A percentile compares a stretch with the other conserved stretches of the same genome.
Conservation (phyloP, 495 filamentous ascomycete genomes). For the Neurospora sp. region DNA sequence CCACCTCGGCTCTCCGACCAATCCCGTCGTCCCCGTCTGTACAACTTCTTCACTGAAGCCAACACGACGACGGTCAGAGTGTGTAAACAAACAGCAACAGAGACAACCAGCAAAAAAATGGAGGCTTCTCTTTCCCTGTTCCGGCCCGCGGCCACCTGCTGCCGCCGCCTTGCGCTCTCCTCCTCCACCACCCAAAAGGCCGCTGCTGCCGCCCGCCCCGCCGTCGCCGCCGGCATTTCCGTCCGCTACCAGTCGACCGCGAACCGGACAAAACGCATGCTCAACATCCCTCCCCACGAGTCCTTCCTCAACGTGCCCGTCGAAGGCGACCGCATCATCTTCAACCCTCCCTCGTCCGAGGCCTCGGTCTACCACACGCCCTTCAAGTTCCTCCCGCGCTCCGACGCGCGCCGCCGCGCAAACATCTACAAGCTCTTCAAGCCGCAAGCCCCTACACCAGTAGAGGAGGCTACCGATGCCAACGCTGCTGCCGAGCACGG, state of each 20-base stretch:
- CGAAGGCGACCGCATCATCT: slow-evolving; percentile 60
- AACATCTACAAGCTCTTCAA: slow-evolving; percentile 29
- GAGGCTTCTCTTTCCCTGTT: slow-evolving; percentile 9
- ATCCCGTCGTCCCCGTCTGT: not conserved
- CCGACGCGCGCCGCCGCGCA: slow-evolving; percentile 56
- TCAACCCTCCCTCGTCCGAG: slow-evolving; percentile 84
- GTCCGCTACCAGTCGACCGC: slow-evolving; percentile 57
- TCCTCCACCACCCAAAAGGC: slow-evolving; percentile 17
- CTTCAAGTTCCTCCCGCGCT: slow-evolving; percentile 72
- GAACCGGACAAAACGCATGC: slow-evolving; percentile 58
- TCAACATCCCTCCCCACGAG: slow-evolving; percentile 62
- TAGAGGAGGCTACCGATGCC: not conserved
- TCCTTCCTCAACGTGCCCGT: slow-evolving; percentile 49
- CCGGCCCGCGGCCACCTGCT: slow-evolving; percentile 11
- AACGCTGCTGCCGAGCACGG: not conserved
- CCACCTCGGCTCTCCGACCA: not conserved
- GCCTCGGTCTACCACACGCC: slow-evolving; percentile 81
- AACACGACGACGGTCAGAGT: not conserved
- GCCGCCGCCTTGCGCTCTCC: slow-evolving; percentile 13
- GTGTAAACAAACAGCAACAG: not conserved
- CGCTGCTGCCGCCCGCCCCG: slow-evolving; percentile 5
- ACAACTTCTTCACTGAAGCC: not conserved
- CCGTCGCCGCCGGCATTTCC: slow-evolving; percentile 29
- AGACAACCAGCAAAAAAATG: slow-evolving; percentile 3
- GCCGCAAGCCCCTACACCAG: slow-evolving; percentile 4